A percentile compares a stretch with the other conserved stretches of the same genome.
These are phyloP conservation scores for Mucor piriformis DNA, from an alignment of 371 early-diverging fungal genomes.

Conservation along the genomic window DNA sequence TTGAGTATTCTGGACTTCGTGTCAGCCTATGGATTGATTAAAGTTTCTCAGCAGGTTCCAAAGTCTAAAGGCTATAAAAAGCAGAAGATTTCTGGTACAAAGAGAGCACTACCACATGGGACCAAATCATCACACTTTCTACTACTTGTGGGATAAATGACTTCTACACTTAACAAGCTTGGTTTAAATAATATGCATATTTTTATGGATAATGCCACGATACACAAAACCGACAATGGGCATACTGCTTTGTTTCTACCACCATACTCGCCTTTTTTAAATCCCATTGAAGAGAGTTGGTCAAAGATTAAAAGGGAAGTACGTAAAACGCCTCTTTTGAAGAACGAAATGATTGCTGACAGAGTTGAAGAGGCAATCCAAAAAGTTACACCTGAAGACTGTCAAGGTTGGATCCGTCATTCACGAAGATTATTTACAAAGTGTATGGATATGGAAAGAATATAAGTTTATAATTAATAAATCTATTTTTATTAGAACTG, in stretches of 20 bases:
- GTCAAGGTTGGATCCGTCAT: conserved; percentile 26
- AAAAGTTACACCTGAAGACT: conserved; percentile 22
- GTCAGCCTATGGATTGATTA: conserved; percentile 14
- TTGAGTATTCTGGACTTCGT: conserved; percentile 14
- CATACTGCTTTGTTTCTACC: conserved; percentile 20
- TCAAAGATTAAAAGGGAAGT: conserved; percentile 19
- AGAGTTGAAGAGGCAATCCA: conserved; percentile 20
- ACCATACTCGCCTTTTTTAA: conserved; percentile 18
- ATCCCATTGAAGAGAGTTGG: conserved; percentile 22
- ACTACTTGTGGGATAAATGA: conserved; percentile 21
- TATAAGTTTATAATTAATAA: conserved; percentile 16
- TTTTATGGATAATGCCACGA: conserved; percentile 22
- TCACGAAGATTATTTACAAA: conserved; percentile 18
- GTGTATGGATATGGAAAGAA: conserved; percentile 17
- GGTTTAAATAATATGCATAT: conserved; percentile 20
- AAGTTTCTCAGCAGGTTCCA: conserved; percentile 18
- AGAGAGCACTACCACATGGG: conserved; percentile 6
- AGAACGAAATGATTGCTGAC: conserved; percentile 22
- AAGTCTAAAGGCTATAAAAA: conserved; percentile 5
- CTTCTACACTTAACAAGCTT: conserved; percentile 13
- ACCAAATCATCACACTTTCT: conserved; percentile 20
- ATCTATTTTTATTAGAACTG: conserved; percentile 17
- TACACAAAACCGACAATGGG: conserved; percentile 18
- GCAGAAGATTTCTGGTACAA: conserved; percentile 15
- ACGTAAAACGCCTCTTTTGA: conserved; percentile 21